phyloP scores from a whole-genome alignment of 306 rosid species.

The Elaeagnus macrophylla region DNA sequence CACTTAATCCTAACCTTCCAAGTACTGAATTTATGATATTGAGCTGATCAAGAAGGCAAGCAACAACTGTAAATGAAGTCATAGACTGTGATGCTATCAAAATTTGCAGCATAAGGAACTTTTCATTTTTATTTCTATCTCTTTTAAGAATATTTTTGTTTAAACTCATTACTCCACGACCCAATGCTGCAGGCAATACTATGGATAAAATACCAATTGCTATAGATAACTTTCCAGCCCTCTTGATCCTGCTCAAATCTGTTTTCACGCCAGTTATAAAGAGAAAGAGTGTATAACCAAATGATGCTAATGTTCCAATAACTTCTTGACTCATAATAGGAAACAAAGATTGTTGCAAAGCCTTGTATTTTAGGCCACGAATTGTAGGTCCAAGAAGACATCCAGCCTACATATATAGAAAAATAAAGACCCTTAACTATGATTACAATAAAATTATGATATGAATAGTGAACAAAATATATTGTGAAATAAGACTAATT shows the following conservation, averaged over 20 bases:
- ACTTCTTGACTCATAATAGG: slow-evolving; percentile 30
- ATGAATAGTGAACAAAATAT: no score
- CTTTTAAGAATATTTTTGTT: no score
- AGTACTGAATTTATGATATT: slow-evolving; percentile 55
- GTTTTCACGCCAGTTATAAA: slow-evolving; percentile 61
- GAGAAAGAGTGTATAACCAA: slow-evolving; percentile 47
- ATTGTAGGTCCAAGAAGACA: slow-evolving; percentile 15
- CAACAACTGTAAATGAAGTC: slow-evolving; percentile 40
- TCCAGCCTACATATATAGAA: slow-evolving; percentile 12
- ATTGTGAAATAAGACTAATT: no score
- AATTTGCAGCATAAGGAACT: neutral
- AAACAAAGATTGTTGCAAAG: slow-evolving; percentile 16
- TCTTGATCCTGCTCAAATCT: slow-evolving; percentile 33
- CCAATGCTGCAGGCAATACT: slow-evolving; percentile 30
- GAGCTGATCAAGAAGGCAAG: slow-evolving; percentile 36
- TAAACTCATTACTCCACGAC: neutral
- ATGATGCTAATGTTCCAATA: slow-evolving; percentile 29
- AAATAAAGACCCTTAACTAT: no score
- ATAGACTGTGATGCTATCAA: slow-evolving; percentile 16
- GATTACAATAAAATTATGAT: no score
- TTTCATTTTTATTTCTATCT: no score
- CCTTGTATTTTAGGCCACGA: neutral
- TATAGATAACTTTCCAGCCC: slow-evolving; percentile 27
- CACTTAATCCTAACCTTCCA: slow-evolving; percentile 46
- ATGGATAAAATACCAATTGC: slow-evolving; percentile 25